Conservation (phyloP, 352 stramenopile species). For the Globisporangium takayamanum region DNA sequence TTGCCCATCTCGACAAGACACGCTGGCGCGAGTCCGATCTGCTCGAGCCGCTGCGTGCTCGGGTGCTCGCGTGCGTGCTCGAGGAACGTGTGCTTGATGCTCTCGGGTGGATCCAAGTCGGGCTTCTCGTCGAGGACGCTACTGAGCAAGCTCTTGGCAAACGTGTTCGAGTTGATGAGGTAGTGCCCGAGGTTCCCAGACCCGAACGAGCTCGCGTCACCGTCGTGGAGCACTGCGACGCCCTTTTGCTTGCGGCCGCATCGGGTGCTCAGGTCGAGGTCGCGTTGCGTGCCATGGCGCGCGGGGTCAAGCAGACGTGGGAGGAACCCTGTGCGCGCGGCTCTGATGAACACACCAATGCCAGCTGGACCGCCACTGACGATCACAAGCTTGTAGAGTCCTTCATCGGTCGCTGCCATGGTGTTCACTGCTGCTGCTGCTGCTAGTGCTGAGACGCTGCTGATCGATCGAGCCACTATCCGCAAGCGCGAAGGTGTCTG, state of each 20-base stretch:
- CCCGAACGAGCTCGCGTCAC: slow-evolving; percentile 43
- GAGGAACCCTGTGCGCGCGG: slow-evolving; percentile 53
- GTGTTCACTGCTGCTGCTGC: neutral
- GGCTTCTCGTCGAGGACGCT: slow-evolving; percentile 77
- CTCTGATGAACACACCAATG: slow-evolving; percentile 70
- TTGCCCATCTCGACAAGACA: slow-evolving; percentile 56
- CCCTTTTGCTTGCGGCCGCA: slow-evolving; percentile 48
- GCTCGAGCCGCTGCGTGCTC: slow-evolving; percentile 47
- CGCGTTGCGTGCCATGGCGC: slow-evolving; percentile 30
- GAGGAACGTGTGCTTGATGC: slow-evolving; percentile 66
- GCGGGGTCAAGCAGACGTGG: slow-evolving; percentile 41
- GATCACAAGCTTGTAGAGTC: slow-evolving; percentile 67
- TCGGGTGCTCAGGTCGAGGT: slow-evolving; percentile 29
- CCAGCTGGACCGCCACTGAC: slow-evolving; percentile 64
- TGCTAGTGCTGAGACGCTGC: neutral
- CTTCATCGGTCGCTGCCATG: slow-evolving; percentile 12
- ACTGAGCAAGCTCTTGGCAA: slow-evolving; percentile 59
- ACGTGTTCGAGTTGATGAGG: slow-evolving; percentile 86
- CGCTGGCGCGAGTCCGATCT: slow-evolving; percentile 39
- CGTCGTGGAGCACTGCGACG: slow-evolving; percentile 58
- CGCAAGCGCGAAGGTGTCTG: too few species aligned
- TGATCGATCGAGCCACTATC: neutral
- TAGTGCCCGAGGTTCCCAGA: slow-evolving; percentile 68
- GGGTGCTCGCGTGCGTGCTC: slow-evolving; percentile 43
- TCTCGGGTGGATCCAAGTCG: slow-evolving; percentile 69